Percentiles rank a stretch among this genome's conserved stretches.
These are phyloP conservation scores for Arthrobotrys iridis DNA, from an alignment of 2,329 filamentous ascomycete genomes.

Conservation along the genomic window DNA sequence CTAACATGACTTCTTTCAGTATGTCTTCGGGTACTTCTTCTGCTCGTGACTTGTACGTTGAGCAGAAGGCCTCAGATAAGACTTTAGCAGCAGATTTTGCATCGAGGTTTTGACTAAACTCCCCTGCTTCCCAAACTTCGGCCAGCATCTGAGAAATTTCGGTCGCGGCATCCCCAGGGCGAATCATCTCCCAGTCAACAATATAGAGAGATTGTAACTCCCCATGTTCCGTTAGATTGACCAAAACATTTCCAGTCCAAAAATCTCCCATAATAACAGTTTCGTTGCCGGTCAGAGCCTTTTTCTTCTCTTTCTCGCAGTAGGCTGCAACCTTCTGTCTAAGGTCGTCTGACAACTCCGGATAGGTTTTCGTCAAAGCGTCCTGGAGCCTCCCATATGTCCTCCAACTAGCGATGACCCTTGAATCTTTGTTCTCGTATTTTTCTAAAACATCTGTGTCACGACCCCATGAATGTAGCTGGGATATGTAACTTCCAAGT, in stretches of 20 bases:
- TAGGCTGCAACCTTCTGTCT: constrained; percentile 21
- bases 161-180: constrained; percentile 33
- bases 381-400: constrained; percentile 37
- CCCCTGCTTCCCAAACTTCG: constrained; percentile 47
- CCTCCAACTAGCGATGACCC: constrained; percentile 49
- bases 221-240: constrained; percentile 21
- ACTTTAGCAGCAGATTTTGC: constrained; percentile 31
- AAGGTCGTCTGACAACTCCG: constrained; percentile 11
- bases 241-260: constrained; percentile 51
- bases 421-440: constrained; percentile 40
- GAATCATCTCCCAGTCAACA: constrained; percentile 52
- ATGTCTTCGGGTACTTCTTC: background rate
- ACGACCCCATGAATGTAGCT: constrained; percentile 30
- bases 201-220: constrained; percentile 35
- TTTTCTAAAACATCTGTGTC: constrained; percentile 14
- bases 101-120: constrained; percentile 32
- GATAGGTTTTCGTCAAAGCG: constrained; percentile 16
- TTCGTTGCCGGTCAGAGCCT: constrained; percentile 14
- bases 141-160: constrained; percentile 52
- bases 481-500: constrained; percentile 29
- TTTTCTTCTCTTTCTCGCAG: constrained; percentile 33
- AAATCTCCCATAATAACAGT: constrained; percentile 54
- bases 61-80: constrained; percentile 21
- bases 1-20: constrained; percentile 41
- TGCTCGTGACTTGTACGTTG: constrained; percentile 6